phyloP scores from a whole-genome alignment of 306 rosid species.

The Sindora glabra region DNA sequence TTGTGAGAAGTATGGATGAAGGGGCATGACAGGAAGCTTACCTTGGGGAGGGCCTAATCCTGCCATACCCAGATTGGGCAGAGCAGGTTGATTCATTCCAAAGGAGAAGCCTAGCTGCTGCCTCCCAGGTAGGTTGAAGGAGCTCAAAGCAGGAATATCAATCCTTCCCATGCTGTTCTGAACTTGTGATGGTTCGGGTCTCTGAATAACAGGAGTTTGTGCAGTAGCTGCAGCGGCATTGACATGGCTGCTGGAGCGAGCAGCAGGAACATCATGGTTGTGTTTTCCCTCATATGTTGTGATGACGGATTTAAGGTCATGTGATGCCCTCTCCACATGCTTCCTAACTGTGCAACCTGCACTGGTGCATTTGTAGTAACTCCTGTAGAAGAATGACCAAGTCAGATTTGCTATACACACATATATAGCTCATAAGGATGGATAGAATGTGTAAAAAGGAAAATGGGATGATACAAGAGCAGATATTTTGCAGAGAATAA shows the following conservation, averaged over 20 bases:
- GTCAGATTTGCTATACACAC: too few relatives aligned
- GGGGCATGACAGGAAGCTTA: conserved; percentile 51
- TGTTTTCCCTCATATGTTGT: conserved; percentile 96
- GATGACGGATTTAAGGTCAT: conserved; percentile 85
- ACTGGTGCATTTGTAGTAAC: conserved; percentile 93
- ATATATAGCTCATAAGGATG: too few relatives aligned
- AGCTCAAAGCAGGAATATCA: conserved; percentile 49
- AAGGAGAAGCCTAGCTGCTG: conserved; percentile 70
- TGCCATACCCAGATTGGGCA: conserved; percentile 56
- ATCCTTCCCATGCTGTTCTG: conserved; percentile 54
- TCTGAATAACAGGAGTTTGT: conserved; percentile 44
- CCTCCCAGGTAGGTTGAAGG: conserved; percentile 58
- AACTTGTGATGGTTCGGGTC: conserved; percentile 62
- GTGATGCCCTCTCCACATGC: conserved; percentile 95
- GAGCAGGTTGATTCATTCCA: conserved; percentile 60
- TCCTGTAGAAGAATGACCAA: conserved; percentile 50
- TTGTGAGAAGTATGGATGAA: conserved; percentile 59
- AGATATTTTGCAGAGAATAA: too few relatives aligned
- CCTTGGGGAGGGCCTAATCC: conserved; percentile 51
- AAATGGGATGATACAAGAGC: too few relatives aligned
- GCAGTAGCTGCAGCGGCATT: conserved; percentile 45
- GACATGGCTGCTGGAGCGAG: conserved; percentile 76
- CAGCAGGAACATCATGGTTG: conserved; percentile 89
- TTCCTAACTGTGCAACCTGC: conserved; percentile 93
- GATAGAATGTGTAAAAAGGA: too few relatives aligned